Evolutionary conservation across 768 basidiomycete genomes (phyloP), one percentile per base, ranked within the genome.

Genomic region (Boletus rufocinnamomeus): DNA sequence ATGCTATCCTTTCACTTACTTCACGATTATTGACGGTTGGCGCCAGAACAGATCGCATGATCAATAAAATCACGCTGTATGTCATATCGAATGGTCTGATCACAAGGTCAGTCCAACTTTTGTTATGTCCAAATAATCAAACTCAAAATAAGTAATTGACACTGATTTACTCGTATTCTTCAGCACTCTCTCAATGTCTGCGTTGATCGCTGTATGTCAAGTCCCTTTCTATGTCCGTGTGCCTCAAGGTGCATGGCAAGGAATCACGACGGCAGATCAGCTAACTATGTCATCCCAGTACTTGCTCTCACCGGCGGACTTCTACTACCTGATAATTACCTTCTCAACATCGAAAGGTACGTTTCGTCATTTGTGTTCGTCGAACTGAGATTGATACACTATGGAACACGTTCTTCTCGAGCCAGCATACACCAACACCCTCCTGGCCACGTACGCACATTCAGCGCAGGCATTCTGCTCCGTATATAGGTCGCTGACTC

Each of bases 371-470:
- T 21, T 32, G 19, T 5, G 13, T 48, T 13, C 4, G 13, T 46
- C 45, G 14, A n/a, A 30, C 19, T 14, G 21, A 19, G 19, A 30
- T n/a, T n/a, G 28, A 30, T 23, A 7, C 14, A 44, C 8, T 25
- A 44, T 25, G 7, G 21, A n/a, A 48, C n/a, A 10, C 7, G 13
- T 32, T 1, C 28, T 21, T n/a, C 28, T 11, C 9, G 17, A 37
- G 19, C 8, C 35, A 52, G 51, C 51, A 28, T 52, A 52, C 13
- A 52, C 51, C 27, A 52, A 52, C 51, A 52, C 51, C 11, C 25
- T 52, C 37, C n/a, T 52, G 4, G 51, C 51, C 13, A 21, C 51
- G 51, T 52, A 28, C 28, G 51, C 19, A 30, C n/a, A 3, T 50
- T 14, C 48, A 50, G 14, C 8, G 19, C 11, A 35, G 16, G 6